Base-by-base conservation (phyloP, 2,329 filamentous ascomycete species). In the Passalora sequoiae region DNA sequence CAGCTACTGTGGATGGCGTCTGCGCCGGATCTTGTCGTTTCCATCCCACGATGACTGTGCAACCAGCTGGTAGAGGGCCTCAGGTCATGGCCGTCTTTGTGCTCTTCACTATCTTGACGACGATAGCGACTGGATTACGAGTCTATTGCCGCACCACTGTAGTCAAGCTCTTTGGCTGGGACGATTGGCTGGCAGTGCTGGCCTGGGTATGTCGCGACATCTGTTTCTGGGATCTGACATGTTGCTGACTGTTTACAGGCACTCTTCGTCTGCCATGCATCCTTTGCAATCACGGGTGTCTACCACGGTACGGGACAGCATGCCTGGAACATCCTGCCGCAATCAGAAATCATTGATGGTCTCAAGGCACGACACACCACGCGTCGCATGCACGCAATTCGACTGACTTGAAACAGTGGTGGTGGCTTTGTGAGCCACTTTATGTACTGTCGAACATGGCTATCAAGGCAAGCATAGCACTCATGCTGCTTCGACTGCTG, bases 361-460 rank as follows among this genome's bases (percentile, higher is more conserved):
- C 15, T 50, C 25, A 50, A 50, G 33, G 46, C 40, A 45, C 22
- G 24, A 6, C 17, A 30, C 12, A 6, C 12, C 22, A 22, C 15
- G 13, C n/a, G 8, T 6, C 8, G 6, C 27, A 17, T n/a, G 7
- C 15, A 31, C 6, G 37, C n/a, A 29, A 7, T n/a, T 6, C 15
- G 16, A 17, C 25, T 43, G 32, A 38, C 12, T 4, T 21, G 9
- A 4, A 12, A 17, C 73, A 71, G 57, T 75, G 72, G 35, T 52
- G 60, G 53, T 75, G 69, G 37, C 72, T 68, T 16, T 67, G 50
- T 22, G 50, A 53, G 24, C 47, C 47, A 5, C 28, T 48, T 4
- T 53, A 50, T 31, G 50, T 53, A 3, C 37, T 53, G 6, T 53
- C 50, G 22, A 50, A 53, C 36, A 53, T 53, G 50, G 47, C 47